These are phyloP conservation scores for Nicotiana otophora DNA, from an alignment of 257 asterid species.

Conservation along the genomic window DNA sequence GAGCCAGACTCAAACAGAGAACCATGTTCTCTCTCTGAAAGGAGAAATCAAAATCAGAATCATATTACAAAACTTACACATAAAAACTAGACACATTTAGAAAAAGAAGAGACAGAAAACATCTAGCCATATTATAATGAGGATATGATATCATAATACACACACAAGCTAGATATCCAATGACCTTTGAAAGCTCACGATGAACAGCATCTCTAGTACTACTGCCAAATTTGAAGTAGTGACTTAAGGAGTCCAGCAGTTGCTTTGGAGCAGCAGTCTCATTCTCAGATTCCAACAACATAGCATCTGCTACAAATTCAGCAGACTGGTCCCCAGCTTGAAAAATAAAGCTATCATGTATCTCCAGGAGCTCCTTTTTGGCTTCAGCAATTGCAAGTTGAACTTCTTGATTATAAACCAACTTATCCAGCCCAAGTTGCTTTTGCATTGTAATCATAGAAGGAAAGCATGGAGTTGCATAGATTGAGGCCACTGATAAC, in stretches of 20 bases:
- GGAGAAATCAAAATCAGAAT: constrained; percentile 5
- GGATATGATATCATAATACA: constrained; percentile 9
- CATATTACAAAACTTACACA: constrained; percentile 18
- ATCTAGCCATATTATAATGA: background rate
- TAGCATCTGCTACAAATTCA: constrained; percentile 41
- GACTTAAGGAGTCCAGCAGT: constrained; percentile 51
- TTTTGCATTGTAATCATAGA: constrained; percentile 24
- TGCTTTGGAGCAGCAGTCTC: constrained; percentile 56
- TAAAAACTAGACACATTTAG: background rate
- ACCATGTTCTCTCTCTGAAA: constrained; percentile 68
- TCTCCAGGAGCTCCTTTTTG: constrained; percentile 47
- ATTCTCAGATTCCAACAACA: constrained; percentile 44
- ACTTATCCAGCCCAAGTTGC: constrained; percentile 24
- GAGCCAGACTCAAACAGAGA: constrained; percentile 61
- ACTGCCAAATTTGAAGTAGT: constrained; percentile 35
- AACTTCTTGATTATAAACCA: constrained; percentile 25
- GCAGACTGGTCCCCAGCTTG: constrained; percentile 33
- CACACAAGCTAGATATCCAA: constrained; percentile 3
- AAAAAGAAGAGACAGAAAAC: constrained; percentile 1
- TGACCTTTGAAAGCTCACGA: constrained; percentile 61
- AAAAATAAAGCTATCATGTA: constrained; percentile 35
- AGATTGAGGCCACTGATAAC: constrained; percentile 51
- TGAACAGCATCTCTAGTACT: constrained; percentile 37
- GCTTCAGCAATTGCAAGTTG: constrained; percentile 47
- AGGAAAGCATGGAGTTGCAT: constrained; percentile 33